Base-by-base conservation (phyloP, 768 basidiomycete species). In the Sarcomyxa edulis region DNA sequence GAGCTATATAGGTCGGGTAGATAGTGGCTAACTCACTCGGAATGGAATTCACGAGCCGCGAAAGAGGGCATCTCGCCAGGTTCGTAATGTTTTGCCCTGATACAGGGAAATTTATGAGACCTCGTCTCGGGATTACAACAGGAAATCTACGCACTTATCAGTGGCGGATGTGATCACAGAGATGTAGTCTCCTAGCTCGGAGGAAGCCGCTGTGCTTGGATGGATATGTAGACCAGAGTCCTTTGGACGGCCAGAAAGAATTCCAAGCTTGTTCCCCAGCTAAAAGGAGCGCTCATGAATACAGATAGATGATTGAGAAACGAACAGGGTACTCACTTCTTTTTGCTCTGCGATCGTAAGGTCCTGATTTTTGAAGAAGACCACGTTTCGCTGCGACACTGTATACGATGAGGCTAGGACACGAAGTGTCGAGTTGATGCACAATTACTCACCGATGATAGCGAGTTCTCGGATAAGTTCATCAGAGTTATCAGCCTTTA, bases 331-430 rank as follows among this genome's bases (percentile, higher is more conserved):
- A 4, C 58, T 73, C 12, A 81, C 70, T 35, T 60, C 48, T 41
- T 68, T 71, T 57, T 79, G 76, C 48, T 78, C 65, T 18, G 65
- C 62, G 29, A 73, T 52, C 3, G 54, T 62, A 35, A 82, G 51
- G 44, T 72, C 65, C 52, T 80, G 77, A n/a, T 68, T 60, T 9
- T 68, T 66, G 66, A 83, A 77, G 59, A 83, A 83, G 5, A 81
- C 76, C 31, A 81, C 80, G 3, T 78, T 77, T 21, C 80, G 73
- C 37, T 71, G 72, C 19, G 66, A 68, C 24, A 71, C 64, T n/a
- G n/a, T n/a, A n/a, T n/a, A n/a, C 35, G 65, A n/a, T n/a, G n/a
- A n/a, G n/a, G n/a, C n/a, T n/a, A n/a, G n/a, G n/a, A n/a, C n/a
- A n/a, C n/a, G n/a, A n/a, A n/a, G n/a, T n/a, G n/a, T n/a, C n/a